Evolutionary conservation across 805 yeast species (phyloP), one percentile per base, ranked within the genome.

Genomic region (Zygosaccharomyces bailii): DNA sequence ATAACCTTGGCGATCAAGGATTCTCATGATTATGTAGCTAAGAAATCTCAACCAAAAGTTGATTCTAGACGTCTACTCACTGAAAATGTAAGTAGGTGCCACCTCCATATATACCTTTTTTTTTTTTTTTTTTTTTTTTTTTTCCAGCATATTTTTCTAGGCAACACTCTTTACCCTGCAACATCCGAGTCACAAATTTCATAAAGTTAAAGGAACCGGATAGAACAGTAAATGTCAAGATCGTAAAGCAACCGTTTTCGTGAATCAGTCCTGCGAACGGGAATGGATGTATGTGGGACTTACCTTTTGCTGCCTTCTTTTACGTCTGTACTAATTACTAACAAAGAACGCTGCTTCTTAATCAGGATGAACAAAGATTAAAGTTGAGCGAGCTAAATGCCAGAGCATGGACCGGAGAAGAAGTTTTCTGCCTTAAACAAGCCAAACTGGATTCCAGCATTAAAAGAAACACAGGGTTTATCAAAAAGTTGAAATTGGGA

Each of bases 381-480:
- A 54, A 70, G 39, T 62, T 78, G 5, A 51, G 52, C 24, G 66
- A 65, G 14, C 53, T 70, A 19, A 82, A 82, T 54, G 32, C 45
- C 0, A 53, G 59, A 43, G 82, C 84, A 1, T 80, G 86, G 85
- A 59, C 63, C 27, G 84, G 80, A 1, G 74, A 66, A 17, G 53
- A 49, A 14, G 65, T 65, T n/a, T 57, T 59, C 41, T 56, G 57
- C n/a, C 34, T 57, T 10, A 44, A 52, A 6, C 48, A 45, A 11
- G 40, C 53, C 7, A 76, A 75, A 49, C 61, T 80, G 7, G 96
- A 89, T 59, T 70, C 95, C 0, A 83, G 90, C 45, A 69, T 89
- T 52, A 89, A 89, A 69, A 86, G 83, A 61, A 86, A 90, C 59
- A 79, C 87, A 3, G 84, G 88, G 0, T 85, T 86, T 56, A 80